Base-by-base conservation (phyloP, 208 protist species). In the Naegleria lovaniensis region DNA sequence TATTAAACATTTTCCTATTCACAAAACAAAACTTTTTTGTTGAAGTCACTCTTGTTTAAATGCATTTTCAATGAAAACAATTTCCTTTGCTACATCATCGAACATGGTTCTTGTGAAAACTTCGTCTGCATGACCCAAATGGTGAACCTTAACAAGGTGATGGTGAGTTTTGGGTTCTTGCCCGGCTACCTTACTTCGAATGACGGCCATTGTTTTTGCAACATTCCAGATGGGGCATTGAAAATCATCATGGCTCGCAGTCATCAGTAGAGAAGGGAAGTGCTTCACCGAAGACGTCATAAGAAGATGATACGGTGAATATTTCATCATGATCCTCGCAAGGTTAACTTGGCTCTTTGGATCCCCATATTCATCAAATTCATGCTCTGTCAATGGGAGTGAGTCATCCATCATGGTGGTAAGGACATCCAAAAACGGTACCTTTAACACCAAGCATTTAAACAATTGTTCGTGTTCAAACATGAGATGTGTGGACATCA, bases 301-400 rank as follows among this genome's bases (percentile, higher is more conserved):
- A 15, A 87, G 29, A 15, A 51, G 13, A 9, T 91, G 29, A 29
- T 91, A 91, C 0, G 90, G 90, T 33, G 79, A 91, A n/a, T 91
- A 91, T 29, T 11, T 33, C 22, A 36, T 29, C 16, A 91, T 91
- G 38, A 5, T 22, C 41, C 15, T 13, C 1, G 33, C 15, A 52
- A 59, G 1, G 29, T 40, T 0, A 13, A 43, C 48, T 51, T 43
- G 11, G 1, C 43, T 11, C 15, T 29, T 83, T 40, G 88, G 88
- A 51, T 75, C 40, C 43, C 90, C 90, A 55, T 41, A 91, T 91
- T 91, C 90, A 86, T 91, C 90, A 33, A 48, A 43, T 33, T 91
- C 90, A 15, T 89, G 79, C 25, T 89, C 55, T 48, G 90, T 91
- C 9, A 91, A 40, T 55, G 90, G 90, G 3, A 91, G 51, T 33